A percentile compares a stretch with the other conserved stretches of the same genome.
Evolutionary conservation across 2,329 filamentous ascomycete species (phyloP).

Genomic region (Arthrobotrys musiformis): DNA sequence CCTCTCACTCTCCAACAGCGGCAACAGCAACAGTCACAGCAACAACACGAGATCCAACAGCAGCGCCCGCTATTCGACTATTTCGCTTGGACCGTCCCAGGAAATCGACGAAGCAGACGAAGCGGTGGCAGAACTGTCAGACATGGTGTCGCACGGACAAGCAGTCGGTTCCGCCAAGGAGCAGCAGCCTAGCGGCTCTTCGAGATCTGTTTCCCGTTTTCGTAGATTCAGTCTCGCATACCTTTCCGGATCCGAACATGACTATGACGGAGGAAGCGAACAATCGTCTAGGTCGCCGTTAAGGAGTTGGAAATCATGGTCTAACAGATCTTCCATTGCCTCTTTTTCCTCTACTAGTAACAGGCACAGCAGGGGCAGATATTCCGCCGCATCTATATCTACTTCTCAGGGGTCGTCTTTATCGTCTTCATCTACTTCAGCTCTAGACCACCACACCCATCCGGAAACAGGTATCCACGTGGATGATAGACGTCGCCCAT

Average conservation of each 20-base stretch:
- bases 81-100: background rate
- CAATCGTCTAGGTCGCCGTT: constrained; percentile 47
- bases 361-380: constrained; percentile 22
- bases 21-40: background rate
- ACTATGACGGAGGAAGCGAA: constrained; percentile 47
- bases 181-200: constrained; percentile 21
- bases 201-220: constrained; percentile 35
- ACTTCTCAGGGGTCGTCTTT: constrained; percentile 44
- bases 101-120: constrained; percentile 35
- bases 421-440: constrained; percentile 19
- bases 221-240: constrained; percentile 53
- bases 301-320: constrained; percentile 49
- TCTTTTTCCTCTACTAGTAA: constrained; percentile 37
- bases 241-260: constrained; percentile 52
- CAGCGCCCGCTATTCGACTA: constrained; percentile 1
- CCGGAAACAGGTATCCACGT: constrained; percentile 12
- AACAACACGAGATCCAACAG: constrained; percentile 10
- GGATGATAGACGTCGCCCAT: constrained; percentile 31
- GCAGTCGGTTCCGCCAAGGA: constrained; percentile 31
- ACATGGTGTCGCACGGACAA: constrained; percentile 42
- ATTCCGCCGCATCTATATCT: constrained; percentile 33
- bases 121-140: constrained; percentile 17
- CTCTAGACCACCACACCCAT: constrained; percentile 17
- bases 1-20: constrained; percentile 7
- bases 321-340: constrained; percentile 45